phyloP scores from a whole-genome alignment of 192 early-diverging fungal species.

The Phycomyces blakesleeanus region DNA sequence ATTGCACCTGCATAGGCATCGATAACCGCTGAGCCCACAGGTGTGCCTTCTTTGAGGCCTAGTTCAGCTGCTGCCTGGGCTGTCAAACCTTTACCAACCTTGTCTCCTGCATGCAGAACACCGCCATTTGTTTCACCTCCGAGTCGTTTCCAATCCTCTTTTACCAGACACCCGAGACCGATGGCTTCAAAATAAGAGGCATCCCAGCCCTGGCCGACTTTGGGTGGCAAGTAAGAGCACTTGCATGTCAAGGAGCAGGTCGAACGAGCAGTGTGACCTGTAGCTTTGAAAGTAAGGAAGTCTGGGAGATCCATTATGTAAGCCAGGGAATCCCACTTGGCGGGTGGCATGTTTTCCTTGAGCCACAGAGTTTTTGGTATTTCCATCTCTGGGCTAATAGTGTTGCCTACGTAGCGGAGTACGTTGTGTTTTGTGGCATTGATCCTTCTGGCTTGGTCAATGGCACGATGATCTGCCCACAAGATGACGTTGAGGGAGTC shows the following conservation, averaged over 20 bases:
- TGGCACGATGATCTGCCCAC: constrained; percentile 75
- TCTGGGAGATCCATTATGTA: constrained; percentile 73
- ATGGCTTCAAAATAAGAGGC: constrained; percentile 49
- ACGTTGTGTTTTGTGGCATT: constrained; percentile 53
- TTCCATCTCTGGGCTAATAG: constrained; percentile 71
- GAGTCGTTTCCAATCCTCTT: constrained; percentile 39
- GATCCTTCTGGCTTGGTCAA: constrained; percentile 56
- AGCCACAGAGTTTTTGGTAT: constrained; percentile 76
- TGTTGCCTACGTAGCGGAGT: constrained; percentile 61
- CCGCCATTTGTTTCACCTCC: constrained; percentile 38
- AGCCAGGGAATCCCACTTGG: constrained; percentile 41
- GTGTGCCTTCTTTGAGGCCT: constrained; percentile 46
- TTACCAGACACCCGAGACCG: constrained; percentile 50
- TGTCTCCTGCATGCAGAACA: constrained; percentile 47
- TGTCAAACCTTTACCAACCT: constrained; percentile 49
- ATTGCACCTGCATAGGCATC: constrained; percentile 75
- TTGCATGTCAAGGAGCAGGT: constrained; percentile 68
- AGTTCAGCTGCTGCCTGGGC: constrained; percentile 50
- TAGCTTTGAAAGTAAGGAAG: constrained; percentile 63
- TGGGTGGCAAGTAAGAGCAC: constrained; percentile 52
- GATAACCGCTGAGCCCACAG: constrained; percentile 64
- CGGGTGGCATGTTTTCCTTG: constrained; percentile 48
- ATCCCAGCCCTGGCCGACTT: constrained; percentile 50
- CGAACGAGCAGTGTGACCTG: constrained; percentile 47
- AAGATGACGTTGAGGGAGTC: constrained; percentile 58